Evolutionary conservation across 805 yeast genomes (phyloP).

Genomic region (Ogataea zsoltii): DNA sequence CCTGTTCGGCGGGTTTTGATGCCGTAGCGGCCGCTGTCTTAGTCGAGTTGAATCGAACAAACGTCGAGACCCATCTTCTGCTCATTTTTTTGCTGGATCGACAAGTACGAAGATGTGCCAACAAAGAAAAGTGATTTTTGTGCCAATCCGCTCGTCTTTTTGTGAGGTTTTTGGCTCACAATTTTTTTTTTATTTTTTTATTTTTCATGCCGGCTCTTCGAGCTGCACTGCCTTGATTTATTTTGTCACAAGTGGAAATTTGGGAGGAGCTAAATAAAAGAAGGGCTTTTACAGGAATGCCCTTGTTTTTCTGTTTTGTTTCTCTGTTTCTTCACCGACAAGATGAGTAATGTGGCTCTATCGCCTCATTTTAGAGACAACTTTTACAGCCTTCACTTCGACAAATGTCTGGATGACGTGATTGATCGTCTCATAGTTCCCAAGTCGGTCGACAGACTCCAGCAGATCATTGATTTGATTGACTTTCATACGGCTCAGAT

Average conservation of each 20-base stretch:
- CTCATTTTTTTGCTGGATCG: too few species aligned
- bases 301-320: too few species aligned
- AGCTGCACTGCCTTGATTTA: not conserved
- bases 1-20: too few species aligned
- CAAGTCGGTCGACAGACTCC: conserved; percentile 9
- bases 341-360: conserved; percentile 21
- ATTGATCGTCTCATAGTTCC: conserved; percentile 12
- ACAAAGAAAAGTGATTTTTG: too few species aligned
- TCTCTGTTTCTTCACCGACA: not conserved
- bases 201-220: too few species aligned
- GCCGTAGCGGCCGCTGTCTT: too few species aligned
- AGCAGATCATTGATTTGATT: conserved; percentile 14
- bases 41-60: too few species aligned
- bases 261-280: not conserved
- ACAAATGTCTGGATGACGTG: conserved; percentile 12
- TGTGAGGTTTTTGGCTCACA: not conserved
- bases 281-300: not conserved
- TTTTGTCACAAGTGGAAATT: not conserved
- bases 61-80: too few species aligned
- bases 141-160: not conserved
- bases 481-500: conserved; percentile 12
- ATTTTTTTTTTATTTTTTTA: conserved; percentile 5
- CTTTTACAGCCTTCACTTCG: conserved; percentile 12
- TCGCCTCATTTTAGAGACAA: conserved; percentile 19
- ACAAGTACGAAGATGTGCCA: too few species aligned